Evolutionary conservation across 768 basidiomycete species (phyloP).

Genomic region (Auriscalpium orientale): DNA sequence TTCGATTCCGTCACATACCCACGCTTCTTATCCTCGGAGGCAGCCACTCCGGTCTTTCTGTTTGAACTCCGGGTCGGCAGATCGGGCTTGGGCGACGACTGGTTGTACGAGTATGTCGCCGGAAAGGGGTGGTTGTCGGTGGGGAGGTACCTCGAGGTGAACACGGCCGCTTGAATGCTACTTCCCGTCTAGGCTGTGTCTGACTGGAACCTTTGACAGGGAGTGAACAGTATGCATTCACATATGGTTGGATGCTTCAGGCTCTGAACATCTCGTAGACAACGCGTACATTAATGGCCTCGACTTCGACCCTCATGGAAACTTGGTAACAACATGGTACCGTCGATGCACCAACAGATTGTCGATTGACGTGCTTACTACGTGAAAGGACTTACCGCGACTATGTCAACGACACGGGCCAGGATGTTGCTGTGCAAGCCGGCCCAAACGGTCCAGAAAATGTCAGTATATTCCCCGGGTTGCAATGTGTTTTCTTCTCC

Average conservation of each 20-base stretch:
- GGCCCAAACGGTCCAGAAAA: constrained; percentile 34
- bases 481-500: not conserved
- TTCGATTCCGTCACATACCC: constrained; percentile 33
- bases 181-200: no score
- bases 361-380: not conserved
- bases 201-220: constrained; percentile 12
- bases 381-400: constrained; percentile 27
- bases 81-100: constrained; percentile 31
- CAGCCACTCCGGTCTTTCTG: constrained; percentile 20
- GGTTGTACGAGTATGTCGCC: constrained; percentile 28
- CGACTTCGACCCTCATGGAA: constrained; percentile 26
- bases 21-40: constrained; percentile 20
- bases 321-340: constrained; percentile 26
- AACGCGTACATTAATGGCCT: constrained; percentile 33
- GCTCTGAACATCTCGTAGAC: constrained; percentile 13
- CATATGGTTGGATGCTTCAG: not conserved
- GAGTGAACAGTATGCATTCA: constrained; percentile 25
- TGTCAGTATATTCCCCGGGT: constrained; percentile 10
- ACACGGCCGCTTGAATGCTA: not conserved
- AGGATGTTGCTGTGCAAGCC: constrained; percentile 31
- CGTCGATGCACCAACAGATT: not conserved
- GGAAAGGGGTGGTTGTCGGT: constrained; percentile 22
- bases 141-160: constrained; percentile 28
- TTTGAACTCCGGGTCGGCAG: constrained; percentile 29
- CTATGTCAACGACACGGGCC: constrained; percentile 31